phyloP scores from a whole-genome alignment of 345 rosid species.

The Gossypium arboreum region DNA sequence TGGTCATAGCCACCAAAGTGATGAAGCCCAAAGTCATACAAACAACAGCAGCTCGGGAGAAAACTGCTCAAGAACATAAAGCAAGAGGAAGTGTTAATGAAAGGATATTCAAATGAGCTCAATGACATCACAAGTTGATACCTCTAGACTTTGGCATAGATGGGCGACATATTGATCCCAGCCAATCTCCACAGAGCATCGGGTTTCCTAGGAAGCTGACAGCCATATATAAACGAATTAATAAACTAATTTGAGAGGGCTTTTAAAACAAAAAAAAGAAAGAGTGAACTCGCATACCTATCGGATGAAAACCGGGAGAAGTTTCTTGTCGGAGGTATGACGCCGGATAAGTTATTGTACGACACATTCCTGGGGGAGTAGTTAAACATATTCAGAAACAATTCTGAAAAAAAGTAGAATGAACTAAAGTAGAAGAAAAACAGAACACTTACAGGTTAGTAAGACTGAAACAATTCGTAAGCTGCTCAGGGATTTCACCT shows the following conservation, averaged over 20 bases:
- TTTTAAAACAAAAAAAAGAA: not conserved
- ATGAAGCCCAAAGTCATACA: conserved; percentile 60
- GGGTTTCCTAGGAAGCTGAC: conserved; percentile 78
- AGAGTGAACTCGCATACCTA: not conserved
- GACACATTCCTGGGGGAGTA: conserved; percentile 62
- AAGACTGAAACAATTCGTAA: conserved; percentile 76
- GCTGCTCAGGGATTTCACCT: conserved; percentile 82
- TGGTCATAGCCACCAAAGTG: conserved; percentile 42
- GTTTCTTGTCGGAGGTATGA: conserved; percentile 55
- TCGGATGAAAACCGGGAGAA: conserved; percentile 34
- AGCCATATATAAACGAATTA: not conserved
- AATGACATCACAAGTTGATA: conserved; percentile 11
- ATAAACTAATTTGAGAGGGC: not conserved
- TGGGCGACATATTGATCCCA: conserved; percentile 69
- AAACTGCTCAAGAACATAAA: conserved; percentile 24
- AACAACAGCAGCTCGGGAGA: conserved; percentile 57
- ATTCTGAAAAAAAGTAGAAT: not conserved
- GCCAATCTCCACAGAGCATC: conserved; percentile 76
- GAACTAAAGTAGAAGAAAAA: not conserved
- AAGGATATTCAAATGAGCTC: not conserved
- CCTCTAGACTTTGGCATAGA: conserved; percentile 51
- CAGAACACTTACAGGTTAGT: conserved; percentile 39
- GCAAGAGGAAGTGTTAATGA: not conserved
- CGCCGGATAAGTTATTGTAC: conserved; percentile 79
- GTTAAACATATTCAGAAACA: not conserved